Evolutionary conservation across 768 basidiomycete species (phyloP).

Genomic region (Mycena venus): DNA sequence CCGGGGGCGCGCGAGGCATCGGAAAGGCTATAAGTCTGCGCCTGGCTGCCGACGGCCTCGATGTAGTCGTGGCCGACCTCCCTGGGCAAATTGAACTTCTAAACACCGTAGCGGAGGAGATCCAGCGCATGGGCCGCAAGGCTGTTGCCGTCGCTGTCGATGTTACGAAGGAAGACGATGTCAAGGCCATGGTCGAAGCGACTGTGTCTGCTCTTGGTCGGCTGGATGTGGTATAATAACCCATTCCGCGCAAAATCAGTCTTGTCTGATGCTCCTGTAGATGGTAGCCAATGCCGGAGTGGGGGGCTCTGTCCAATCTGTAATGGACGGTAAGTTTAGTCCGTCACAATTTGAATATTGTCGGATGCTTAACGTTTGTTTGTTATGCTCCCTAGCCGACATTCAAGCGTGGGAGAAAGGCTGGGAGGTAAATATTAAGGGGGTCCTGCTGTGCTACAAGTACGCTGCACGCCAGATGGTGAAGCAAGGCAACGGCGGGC

Average conservation of each 20-base stretch:
- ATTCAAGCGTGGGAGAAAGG: conserved; percentile 48
- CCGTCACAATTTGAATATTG: no score
- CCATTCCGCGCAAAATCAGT: neutral
- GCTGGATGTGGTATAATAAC: conserved; percentile 42
- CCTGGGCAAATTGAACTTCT: conserved; percentile 32
- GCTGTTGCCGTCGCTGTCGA: conserved; percentile 40
- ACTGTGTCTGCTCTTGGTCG: conserved; percentile 35
- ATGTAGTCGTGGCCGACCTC: conserved; percentile 47
- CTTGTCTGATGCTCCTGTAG: conserved; percentile 26
- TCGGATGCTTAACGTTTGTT: no score
- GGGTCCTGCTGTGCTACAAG: conserved; percentile 57
- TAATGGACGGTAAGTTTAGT: conserved; percentile 35
- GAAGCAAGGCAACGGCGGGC: conserved; percentile 54
- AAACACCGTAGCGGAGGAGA: conserved; percentile 40
- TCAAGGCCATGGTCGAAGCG: conserved; percentile 42
- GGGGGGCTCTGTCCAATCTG: neutral
- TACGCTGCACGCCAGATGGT: conserved; percentile 60
- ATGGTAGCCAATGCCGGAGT: conserved; percentile 54
- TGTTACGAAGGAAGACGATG: conserved; percentile 43
- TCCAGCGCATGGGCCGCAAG: conserved; percentile 36
- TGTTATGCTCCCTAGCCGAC: conserved; percentile 40
- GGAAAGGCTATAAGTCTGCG: conserved; percentile 47
- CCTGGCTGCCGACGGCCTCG: conserved; percentile 48
- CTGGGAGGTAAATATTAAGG: conserved; percentile 55
- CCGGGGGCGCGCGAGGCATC: conserved; percentile 51